Percentiles rank a stretch among this genome's conserved stretches.
Conservation (phyloP, 257 asterid genomes). For the Cordia subcordata region DNA sequence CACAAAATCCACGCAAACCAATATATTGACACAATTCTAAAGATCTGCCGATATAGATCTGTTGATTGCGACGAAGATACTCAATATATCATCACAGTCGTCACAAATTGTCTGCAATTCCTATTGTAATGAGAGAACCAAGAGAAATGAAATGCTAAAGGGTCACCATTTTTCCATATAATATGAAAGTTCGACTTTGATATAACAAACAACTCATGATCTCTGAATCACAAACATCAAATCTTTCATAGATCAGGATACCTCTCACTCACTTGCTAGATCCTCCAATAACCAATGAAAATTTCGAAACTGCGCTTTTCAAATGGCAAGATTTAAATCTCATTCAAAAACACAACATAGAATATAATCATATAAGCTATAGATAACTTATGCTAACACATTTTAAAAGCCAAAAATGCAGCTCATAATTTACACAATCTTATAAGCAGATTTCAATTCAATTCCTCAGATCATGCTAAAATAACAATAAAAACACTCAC, state of each 20-base stretch:
- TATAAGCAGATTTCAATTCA: not conserved
- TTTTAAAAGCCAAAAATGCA: not conserved
- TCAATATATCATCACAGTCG: not conserved
- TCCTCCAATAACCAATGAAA: not conserved
- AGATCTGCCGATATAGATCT: too few relatives aligned
- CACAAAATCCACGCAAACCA: not conserved
- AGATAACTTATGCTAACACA: too few relatives aligned
- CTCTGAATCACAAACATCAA: not conserved
- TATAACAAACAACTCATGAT: too few relatives aligned
- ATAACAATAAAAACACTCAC: not conserved
- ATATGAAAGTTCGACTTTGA: too few relatives aligned
- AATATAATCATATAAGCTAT: not conserved
- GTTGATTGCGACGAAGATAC: too few relatives aligned
- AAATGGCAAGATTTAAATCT: not conserved
- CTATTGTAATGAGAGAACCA: too few relatives aligned
- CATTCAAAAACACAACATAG: too few relatives aligned
- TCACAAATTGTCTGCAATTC: not conserved
- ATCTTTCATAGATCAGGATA: too few relatives aligned
- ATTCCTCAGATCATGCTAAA: too few relatives aligned
- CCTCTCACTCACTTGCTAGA: not conserved
- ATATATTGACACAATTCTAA: not conserved
- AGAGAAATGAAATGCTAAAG: too few relatives aligned
- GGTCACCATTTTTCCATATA: too few relatives aligned
- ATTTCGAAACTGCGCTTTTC: not conserved
- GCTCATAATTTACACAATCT: not conserved